phyloP scores from a whole-genome alignment of 73 alveolate genomes.

The Stentor coeruleus region DNA sequence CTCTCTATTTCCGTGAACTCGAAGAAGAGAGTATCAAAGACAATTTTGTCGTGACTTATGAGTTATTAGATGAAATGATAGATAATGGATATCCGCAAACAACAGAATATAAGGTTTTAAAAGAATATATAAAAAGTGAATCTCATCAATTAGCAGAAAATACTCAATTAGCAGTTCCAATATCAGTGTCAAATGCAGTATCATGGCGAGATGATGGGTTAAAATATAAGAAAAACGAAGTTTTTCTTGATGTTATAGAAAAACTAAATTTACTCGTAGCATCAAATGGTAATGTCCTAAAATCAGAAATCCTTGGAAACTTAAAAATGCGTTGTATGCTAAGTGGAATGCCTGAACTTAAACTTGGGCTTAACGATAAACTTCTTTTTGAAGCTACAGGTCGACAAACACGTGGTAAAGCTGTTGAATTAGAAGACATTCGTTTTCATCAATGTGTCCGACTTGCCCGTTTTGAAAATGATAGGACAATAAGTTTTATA shows the following conservation, averaged over 20 bases:
- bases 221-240: slow-evolving; percentile 91
- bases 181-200: slow-evolving; percentile 82
- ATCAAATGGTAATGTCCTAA: slow-evolving; percentile 76
- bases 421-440: slow-evolving; percentile 90
- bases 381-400: slow-evolving; percentile 85
- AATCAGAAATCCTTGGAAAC: slow-evolving; percentile 86
- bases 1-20: slow-evolving; percentile 93
- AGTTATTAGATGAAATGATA: slow-evolving; percentile 97
- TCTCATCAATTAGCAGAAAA: slow-evolving; percentile 53
- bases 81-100: slow-evolving; percentile 99
- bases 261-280: slow-evolving; percentile 68
- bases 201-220: slow-evolving; percentile 86
- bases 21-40: slow-evolving; percentile 98
- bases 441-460: slow-evolving; percentile 93
- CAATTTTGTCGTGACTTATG: slow-evolving; percentile 97
- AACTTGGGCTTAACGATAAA: slow-evolving; percentile 97
- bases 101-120: slow-evolving; percentile 82
- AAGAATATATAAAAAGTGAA: slow-evolving; percentile 95
- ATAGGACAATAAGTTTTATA: slow-evolving; percentile 93
- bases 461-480: slow-evolving; percentile 78
- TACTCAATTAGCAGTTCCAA: slow-evolving; percentile 63
- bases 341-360: slow-evolving; percentile 90
- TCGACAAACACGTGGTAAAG: slow-evolving; percentile 60
- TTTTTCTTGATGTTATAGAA: slow-evolving; percentile 65
- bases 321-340: slow-evolving; percentile 73